Base-by-base conservation (phyloP, 1,284 basidiomycete species). In the Ceratobasidium sp. region DNA sequence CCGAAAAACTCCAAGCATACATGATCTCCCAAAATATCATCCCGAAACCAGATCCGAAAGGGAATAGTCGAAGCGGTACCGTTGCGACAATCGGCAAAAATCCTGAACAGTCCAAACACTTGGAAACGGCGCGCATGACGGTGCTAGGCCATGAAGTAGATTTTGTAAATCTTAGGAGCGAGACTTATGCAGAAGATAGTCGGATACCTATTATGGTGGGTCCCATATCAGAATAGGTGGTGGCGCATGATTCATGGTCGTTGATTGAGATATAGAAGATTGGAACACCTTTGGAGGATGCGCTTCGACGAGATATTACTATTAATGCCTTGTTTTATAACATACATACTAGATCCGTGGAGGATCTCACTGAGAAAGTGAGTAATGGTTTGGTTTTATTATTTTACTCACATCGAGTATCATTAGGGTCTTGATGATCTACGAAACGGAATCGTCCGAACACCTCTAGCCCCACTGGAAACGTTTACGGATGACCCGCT, bases 251-350 rank as follows among this genome's bases (percentile, higher is more conserved):
- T 58, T 34, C 28, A 32, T 18, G 9, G n/a, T 16, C 14, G 16
- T 12, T 18, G 28, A 18, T 48, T 23, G 46, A 72, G 64, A 41
- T 53, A 16, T 78, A 97, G 95, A 85, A 87, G 34, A 97, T 97
- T 73, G 97, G 97, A 0, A 98, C 97, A 0, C 96, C 97, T 0
- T 78, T 92, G 18, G 89, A 99, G 81, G 97, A 99, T 80, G 96
- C 97, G 0, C 80, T 93, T 59, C 84, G 97, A 43, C 85, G 97
- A 76, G 97, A 99, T 80, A 89, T 94, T 36, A 99, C 97, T 0
- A 97, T 99, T 80, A 99, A 99, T 79, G 85, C 97, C 0, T 82
- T 99, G 14, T 98, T 99, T 81, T 99, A 96, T 83, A 99, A 99
- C 76, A 88, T 99, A 0, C 96, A 98, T 78, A 90, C 92, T 0